Evolutionary conservation across 2,329 filamentous ascomycete genomes (phyloP).

Genomic region (Colletotrichum coccodes): DNA sequence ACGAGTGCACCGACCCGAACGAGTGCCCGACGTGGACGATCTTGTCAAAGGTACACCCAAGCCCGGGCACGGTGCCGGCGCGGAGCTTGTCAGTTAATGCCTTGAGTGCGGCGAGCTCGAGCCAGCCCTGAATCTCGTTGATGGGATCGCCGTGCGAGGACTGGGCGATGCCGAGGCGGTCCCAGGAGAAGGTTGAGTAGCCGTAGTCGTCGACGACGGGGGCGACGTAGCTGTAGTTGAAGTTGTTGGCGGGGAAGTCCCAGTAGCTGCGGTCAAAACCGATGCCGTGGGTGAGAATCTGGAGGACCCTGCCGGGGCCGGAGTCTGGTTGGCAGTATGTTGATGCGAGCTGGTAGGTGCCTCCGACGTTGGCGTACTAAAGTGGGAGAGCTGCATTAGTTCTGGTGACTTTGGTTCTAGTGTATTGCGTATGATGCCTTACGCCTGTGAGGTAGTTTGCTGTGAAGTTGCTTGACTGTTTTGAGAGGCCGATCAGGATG

Average conservation of each 20-base stretch:
- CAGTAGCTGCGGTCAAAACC: conserved; percentile 64
- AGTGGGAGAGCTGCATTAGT: background rate
- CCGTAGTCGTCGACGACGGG: conserved; percentile 62
- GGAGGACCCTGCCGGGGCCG: conserved; percentile 48
- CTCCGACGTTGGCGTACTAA: conserved; percentile 60
- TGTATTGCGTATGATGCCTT: conserved; percentile 32
- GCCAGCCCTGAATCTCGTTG: conserved; percentile 66
- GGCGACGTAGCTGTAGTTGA: conserved; percentile 72
- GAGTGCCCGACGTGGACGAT: conserved; percentile 72
- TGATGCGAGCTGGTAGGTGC: conserved; percentile 66
- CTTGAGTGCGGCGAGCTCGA: conserved; percentile 68
- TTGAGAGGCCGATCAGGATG: conserved; percentile 61
- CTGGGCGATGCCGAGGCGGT: conserved; percentile 69
- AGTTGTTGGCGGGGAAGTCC: conserved; percentile 66
- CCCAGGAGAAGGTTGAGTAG: conserved; percentile 69
- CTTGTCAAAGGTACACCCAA: conserved; percentile 50
- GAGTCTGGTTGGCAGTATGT: conserved; percentile 69
- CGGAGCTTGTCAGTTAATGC: conserved; percentile 62
- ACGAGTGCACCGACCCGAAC: conserved; percentile 69
- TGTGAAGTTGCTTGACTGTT: conserved; percentile 61
- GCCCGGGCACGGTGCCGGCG: conserved; percentile 52
- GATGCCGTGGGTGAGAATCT: conserved; percentile 54
- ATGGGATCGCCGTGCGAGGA: conserved; percentile 69
- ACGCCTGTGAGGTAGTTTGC: conserved; percentile 55
- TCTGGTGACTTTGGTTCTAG: too few species aligned